Evolutionary conservation across 78 protist genomes (phyloP), one percentile per base, ranked within the genome.

Genomic region (Cyanophora paradoxa): DNA sequence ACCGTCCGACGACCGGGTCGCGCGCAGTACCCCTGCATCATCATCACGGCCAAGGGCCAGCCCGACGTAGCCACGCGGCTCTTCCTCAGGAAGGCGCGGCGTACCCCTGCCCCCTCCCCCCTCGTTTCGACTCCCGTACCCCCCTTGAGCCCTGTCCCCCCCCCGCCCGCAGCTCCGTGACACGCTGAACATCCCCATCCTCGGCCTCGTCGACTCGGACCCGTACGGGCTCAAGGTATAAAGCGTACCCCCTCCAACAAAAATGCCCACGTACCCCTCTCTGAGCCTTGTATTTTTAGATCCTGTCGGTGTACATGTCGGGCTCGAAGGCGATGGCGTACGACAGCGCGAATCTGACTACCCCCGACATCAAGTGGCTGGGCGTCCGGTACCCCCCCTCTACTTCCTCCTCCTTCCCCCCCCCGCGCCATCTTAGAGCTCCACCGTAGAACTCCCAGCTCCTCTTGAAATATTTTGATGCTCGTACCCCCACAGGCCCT

Each of bases 161-260:
- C 56, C 11, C 56, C 56, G 39, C 64, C 41, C 39, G 70, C 37
- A 7, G 50, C 16, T 83, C 26, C 37, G 63, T 36, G 28, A 64
- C 16, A 37, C 17, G 16, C 80, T 79, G n/a, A 50, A 81, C 40
- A 44, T 85, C 0, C 89, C 89, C 39, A 57, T 85, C 33, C 78
- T 85, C 33, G 89, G 85, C 6, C 73, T 85, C 36, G 31, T 85
- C 30, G 89, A 85, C 67, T 13, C 74, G 24, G 89, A 85, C 41
- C 89, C 89, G 11, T 79, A 79, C 75, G 89, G 89, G 13, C 74
- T 79, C 46, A 79, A n/a, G n/a, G n/a, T n/a, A n/a, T n/a, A n/a
- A n/a, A n/a, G n/a, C n/a, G n/a, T n/a, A n/a, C n/a, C n/a, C n/a
- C n/a, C n/a, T n/a, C n/a, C n/a, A n/a, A n/a, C n/a, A n/a, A n/a